Percentiles rank a stretch among this genome's conserved stretches.
These are phyloP conservation scores for Pseudomonodictys pantanalensis DNA, from an alignment of 495 filamentous ascomycete genomes.

Conservation along the genomic window DNA sequence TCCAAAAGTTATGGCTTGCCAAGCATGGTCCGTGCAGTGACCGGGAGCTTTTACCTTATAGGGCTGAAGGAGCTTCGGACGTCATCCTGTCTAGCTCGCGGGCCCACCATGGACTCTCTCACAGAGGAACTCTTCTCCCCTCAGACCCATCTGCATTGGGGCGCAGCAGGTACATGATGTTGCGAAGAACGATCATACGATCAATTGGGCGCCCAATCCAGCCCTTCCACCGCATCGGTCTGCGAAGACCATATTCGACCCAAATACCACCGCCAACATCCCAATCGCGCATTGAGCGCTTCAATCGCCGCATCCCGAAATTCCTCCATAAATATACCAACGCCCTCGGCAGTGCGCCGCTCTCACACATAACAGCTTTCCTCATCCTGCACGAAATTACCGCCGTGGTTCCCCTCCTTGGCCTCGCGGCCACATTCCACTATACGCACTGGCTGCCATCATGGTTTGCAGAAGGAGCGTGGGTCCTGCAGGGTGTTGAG, in stretches of 20 bases:
- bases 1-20: no score
- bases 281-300: conserved; percentile 49
- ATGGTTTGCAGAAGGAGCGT: conserved; percentile 49
- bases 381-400: conserved; percentile 89
- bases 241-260: conserved; percentile 3
- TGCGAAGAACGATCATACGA: neutral
- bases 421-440: conserved; percentile 73
- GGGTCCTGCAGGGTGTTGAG: conserved; percentile 54
- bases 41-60: neutral
- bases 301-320: conserved; percentile 47
- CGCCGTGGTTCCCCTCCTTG: conserved; percentile 74
- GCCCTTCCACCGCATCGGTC: conserved; percentile 1
- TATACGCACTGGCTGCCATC: conserved; percentile 63
- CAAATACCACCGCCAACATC: conserved; percentile 3
- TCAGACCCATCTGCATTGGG: no score
- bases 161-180: no score
- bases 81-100: no score
- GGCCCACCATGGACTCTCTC: no score
- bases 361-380: conserved; percentile 82
- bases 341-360: conserved; percentile 68
- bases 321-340: conserved; percentile 65
- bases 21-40: neutral
- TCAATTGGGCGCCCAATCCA: neutral
- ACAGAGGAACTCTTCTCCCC: no score
- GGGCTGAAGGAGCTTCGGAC: neutral